These are phyloP conservation scores for Cucumis sativus DNA, from an alignment of 306 rosid species.

Conservation along the genomic window DNA sequence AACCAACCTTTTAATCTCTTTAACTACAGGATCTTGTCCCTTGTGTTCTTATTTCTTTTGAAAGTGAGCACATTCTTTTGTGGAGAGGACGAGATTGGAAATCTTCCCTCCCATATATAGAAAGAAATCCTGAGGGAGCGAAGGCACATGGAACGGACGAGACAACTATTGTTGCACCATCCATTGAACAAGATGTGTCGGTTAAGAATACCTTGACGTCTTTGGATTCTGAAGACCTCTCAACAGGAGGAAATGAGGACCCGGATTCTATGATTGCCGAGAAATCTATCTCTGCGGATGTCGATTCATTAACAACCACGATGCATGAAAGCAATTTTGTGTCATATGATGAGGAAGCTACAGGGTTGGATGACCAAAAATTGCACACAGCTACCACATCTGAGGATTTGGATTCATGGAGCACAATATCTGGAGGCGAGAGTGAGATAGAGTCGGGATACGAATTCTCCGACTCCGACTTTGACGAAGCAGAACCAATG, in stretches of 20 bases:
- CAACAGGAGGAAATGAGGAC: neutral
- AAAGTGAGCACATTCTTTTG: constrained; percentile 68
- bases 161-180: neutral
- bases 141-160: constrained; percentile 11
- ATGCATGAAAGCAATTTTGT: neutral
- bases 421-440: constrained; percentile 11
- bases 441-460: constrained; percentile 15
- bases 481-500: constrained; percentile 17
- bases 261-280: neutral
- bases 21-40: constrained; percentile 79
- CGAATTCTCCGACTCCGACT: constrained; percentile 13
- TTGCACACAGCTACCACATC: constrained; percentile 10
- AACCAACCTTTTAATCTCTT: neutral
- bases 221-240: neutral
- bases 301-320: neutral
- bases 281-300: neutral
- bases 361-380: neutral
- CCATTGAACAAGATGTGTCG: neutral
- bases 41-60: constrained; percentile 71
- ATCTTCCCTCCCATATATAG: constrained; percentile 32
- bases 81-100: constrained; percentile 86
- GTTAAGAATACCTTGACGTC: neutral
- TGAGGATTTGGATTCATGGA: constrained; percentile 12
- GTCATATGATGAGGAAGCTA: neutral
- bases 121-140: constrained; percentile 18